Conservation (phyloP, 805 yeast species). For the Diddensiella santjacobensis region DNA sequence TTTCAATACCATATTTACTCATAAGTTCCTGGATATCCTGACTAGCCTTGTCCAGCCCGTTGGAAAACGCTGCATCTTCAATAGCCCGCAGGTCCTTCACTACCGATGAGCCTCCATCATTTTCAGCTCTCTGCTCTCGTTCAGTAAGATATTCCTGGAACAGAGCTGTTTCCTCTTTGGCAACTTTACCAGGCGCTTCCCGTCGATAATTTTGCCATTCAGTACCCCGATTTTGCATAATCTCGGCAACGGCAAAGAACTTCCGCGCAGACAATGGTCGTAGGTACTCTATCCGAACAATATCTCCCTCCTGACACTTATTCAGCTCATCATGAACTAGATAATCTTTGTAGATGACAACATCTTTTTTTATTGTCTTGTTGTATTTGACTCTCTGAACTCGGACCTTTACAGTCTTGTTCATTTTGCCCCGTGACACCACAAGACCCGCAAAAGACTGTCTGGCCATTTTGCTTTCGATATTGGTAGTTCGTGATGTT, state of each 20-base stretch:
- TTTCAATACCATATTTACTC: conserved; percentile 43
- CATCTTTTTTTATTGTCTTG: conserved; percentile 47
- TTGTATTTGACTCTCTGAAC: conserved; percentile 75
- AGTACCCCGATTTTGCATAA: conserved; percentile 84
- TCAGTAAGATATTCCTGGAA: conserved; percentile 52
- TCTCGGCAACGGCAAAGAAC: conserved; percentile 88
- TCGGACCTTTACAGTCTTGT: conserved; percentile 90
- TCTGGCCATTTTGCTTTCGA: conserved; percentile 60
- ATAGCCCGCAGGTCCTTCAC: conserved; percentile 25
- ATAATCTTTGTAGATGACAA: conserved; percentile 74
- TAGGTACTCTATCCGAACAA: conserved; percentile 81
- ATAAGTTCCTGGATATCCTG: conserved; percentile 39
- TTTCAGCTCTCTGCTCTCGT: conserved; percentile 37
- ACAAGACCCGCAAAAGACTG: conserved; percentile 91
- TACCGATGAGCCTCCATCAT: conserved; percentile 18
- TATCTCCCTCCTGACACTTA: conserved; percentile 89
- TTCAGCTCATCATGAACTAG: conserved; percentile 92
- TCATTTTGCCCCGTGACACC: conserved; percentile 93
- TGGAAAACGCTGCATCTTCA: conserved; percentile 20
- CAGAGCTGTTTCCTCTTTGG: conserved; percentile 59
- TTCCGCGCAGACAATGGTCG: conserved; percentile 81
- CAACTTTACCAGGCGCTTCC: conserved; percentile 65
- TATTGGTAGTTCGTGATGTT: neutral
- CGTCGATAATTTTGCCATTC: conserved; percentile 78
- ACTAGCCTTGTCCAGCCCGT: conserved; percentile 28